Evolutionary conservation across 805 yeast species (phyloP).

Genomic region (Saccharomycopsis fibuligera): DNA sequence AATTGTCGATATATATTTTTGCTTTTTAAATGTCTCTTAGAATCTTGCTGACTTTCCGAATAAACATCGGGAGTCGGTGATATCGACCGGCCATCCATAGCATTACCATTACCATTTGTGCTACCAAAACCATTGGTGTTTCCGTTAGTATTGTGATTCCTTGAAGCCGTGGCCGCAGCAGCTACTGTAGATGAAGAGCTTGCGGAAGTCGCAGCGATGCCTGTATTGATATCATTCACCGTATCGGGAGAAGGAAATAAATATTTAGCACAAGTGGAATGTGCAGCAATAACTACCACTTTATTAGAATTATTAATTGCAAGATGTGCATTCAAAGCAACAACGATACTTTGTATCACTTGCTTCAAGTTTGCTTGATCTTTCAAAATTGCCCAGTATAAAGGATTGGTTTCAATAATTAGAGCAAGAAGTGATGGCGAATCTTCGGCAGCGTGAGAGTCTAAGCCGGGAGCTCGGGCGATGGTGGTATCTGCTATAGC

Average conservation of each 20-base stretch:
- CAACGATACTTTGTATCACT: constrained; percentile 58
- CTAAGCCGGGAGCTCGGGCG: constrained; percentile 24
- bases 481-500: constrained; percentile 60
- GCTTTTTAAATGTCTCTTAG: constrained; percentile 25
- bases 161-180: neutral
- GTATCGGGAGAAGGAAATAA: constrained; percentile 50
- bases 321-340: constrained; percentile 81
- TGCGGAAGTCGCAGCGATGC: neutral
- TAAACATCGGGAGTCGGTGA: constrained; percentile 8
- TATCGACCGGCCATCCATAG: neutral
- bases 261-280: constrained; percentile 60
- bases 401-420: constrained; percentile 70
- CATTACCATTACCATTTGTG: neutral
- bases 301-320: constrained; percentile 78
- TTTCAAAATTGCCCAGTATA: constrained; percentile 32
- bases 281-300: constrained; percentile 75
- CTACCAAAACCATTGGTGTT: no score
- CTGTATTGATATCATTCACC: constrained; percentile 19
- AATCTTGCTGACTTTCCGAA: neutral
- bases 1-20: constrained; percentile 81
- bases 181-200: constrained; percentile 1
- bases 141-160: constrained; percentile 2
- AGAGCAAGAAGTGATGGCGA: constrained; percentile 76
- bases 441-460: constrained; percentile 41
- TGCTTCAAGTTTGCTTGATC: constrained; percentile 43